Conservation (phyloP, 1,139 yeast genomes). For the Pichiaceae sp. region DNA sequence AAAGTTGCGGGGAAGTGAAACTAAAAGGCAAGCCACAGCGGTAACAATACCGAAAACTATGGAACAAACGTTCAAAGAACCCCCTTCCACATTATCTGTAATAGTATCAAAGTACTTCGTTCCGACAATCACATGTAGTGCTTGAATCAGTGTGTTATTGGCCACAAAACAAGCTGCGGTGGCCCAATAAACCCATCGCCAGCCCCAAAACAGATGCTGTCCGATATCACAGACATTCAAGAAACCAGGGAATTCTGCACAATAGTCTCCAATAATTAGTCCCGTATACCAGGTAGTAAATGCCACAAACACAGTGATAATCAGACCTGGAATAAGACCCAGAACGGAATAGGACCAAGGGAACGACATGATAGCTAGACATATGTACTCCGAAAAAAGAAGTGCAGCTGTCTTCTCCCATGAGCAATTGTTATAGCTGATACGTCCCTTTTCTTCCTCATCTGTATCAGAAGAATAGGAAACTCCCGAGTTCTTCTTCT, state of each 20-base stretch:
- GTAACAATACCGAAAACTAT: conserved; percentile 42
- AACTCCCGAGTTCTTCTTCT: no score
- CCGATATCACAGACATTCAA: conserved; percentile 53
- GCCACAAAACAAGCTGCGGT: conserved; percentile 47
- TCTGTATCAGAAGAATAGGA: no score
- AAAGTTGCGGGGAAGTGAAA: conserved; percentile 51
- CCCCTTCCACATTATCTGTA: conserved; percentile 22
- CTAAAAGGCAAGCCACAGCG: conserved; percentile 37
- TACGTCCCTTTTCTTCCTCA: conserved; percentile 22
- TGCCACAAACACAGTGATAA: conserved; percentile 44
- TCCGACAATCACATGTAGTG: conserved; percentile 51
- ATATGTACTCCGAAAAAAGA: conserved; percentile 51
- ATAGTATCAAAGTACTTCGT: conserved; percentile 53
- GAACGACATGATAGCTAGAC: conserved; percentile 55
- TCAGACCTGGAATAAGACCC: conserved; percentile 51
- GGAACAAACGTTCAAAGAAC: conserved; percentile 32
- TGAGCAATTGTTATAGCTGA: conserved; percentile 45
- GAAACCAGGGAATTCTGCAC: conserved; percentile 44
- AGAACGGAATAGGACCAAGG: conserved; percentile 58
- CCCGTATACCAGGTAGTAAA: conserved; percentile 48
- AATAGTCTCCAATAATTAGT: conserved; percentile 43
- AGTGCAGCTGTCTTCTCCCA: conserved; percentile 54
- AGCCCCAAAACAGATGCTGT: conserved; percentile 45
- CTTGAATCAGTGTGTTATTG: conserved; percentile 50
- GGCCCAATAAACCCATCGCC: conserved; percentile 46